Base-by-base conservation (phyloP, 1,284 basidiomycete species). In the Ustilago curta region DNA sequence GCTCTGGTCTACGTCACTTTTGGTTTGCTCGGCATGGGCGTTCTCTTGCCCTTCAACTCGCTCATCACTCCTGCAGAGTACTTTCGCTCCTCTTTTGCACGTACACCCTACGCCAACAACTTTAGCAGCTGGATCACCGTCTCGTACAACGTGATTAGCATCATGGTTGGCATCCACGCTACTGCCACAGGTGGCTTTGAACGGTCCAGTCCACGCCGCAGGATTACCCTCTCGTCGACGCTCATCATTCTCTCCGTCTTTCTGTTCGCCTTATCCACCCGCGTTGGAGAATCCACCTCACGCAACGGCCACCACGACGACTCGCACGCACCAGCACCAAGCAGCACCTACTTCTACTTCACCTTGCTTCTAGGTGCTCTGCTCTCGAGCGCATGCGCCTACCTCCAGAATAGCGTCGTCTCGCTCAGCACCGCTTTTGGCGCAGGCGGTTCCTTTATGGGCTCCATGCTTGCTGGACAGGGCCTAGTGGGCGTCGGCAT, bases 31-130 rank as follows among this genome's bases (percentile, higher is more conserved):
- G 74, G 74, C 4, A 65, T 72, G 65, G 74, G 74, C 35, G 70
- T 76, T 3, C 59, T 76, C 4, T 48, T 76, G 4, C 74, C 74
- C 1, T 76, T 76, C 71, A 83, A 83, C 65, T 75, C 80, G 16
- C 61, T 83, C 53, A 81, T 83, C 57, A 83, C 80, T 7, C 79
- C 81, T 0, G 68, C 81, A 40, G 81, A 83, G 55, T 83, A 81
- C 69, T 83, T 77, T 35, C 70, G 81, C 25, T 64, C 70, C 19
- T 62, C 76, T 0, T 74, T 83, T 29, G 65, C 73, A 7, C 44
- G 35, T 0, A 78, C 78, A 0, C 57, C 61, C 1, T 73, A 70
- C 18, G 67, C 71, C 35, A 72, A 70, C 35, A 78, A 62, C 3
- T 80, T 83, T 62, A 77, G 70, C 65, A 77, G 72, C 66, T 83